Percentiles rank a stretch among this genome's conserved stretches.
These are phyloP conservation scores for Erodium trifolium DNA, from an alignment of 441 rosid species.

Conservation along the genomic window DNA sequence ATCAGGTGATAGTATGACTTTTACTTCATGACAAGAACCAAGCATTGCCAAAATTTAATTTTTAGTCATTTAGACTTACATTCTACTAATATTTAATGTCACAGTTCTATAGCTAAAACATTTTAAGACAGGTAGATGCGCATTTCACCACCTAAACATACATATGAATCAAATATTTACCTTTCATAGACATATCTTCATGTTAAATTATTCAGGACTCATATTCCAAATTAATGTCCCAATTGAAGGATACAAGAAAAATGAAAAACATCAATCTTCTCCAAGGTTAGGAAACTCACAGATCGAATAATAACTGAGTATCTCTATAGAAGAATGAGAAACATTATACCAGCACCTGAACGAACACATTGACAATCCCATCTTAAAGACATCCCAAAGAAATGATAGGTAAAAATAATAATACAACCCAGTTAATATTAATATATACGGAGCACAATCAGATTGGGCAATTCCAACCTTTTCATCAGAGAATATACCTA, in stretches of 20 bases:
- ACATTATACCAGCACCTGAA: slow-evolving; percentile 62
- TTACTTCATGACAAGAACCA: no score
- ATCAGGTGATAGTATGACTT: no score
- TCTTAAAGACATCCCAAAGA: slow-evolving; percentile 28
- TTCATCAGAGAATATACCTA: neutral
- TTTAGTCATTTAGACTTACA: neutral
- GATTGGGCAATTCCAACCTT: neutral
- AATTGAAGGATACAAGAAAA: slow-evolving; percentile 14
- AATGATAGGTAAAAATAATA: slow-evolving; percentile 10
- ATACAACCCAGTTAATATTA: slow-evolving; percentile 15
- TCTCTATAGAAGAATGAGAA: slow-evolving; percentile 47
- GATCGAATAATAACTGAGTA: slow-evolving; percentile 45
- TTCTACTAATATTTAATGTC: neutral
- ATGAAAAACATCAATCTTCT: slow-evolving; percentile 21
- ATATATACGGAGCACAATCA: neutral
- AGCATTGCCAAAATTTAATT: no score
- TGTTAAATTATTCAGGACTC: slow-evolving; percentile 1
- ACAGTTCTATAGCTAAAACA: neutral
- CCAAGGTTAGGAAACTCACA: slow-evolving; percentile 48
- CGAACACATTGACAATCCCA: slow-evolving; percentile 48
- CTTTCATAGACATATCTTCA: no score
- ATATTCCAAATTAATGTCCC: no score
- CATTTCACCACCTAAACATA: neutral
- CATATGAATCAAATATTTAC: neutral
- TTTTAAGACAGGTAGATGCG: neutral